A percentile compares a stretch with the other conserved stretches of the same genome.
Conservation (phyloP, 2,329 filamentous ascomycete species). For the Lecanicillium sp. region DNA sequence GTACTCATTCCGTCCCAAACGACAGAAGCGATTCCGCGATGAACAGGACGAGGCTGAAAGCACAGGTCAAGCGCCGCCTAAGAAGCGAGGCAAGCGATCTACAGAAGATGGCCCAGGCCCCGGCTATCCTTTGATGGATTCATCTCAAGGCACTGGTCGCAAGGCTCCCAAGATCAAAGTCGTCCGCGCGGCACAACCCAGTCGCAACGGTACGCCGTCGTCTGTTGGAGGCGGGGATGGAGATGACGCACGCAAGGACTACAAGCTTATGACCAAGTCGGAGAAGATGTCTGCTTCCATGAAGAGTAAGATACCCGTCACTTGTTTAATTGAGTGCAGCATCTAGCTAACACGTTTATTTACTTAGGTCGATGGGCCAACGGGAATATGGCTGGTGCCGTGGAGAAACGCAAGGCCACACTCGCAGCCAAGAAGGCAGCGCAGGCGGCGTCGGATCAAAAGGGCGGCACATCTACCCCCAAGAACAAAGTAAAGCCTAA, state of each 20-base stretch:
- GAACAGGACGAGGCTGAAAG: conserved; percentile 35
- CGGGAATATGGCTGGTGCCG: conserved; percentile 51
- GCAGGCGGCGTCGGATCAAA: conserved; percentile 31
- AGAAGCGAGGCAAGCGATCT: conserved; percentile 24
- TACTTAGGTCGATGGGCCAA: conserved; percentile 48
- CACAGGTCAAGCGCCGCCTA: conserved; percentile 25
- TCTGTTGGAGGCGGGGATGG: conserved; percentile 20
- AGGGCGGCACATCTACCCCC: conserved; percentile 26
- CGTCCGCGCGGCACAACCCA: conserved; percentile 18
- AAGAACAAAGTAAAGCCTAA: conserved; percentile 29
- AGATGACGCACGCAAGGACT: conserved; percentile 42
- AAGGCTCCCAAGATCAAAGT: conserved; percentile 32
- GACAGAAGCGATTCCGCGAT: conserved; percentile 44
- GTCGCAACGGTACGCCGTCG: conserved; percentile 22
- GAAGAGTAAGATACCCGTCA: conserved; percentile 40
- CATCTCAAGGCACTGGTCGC: conserved; percentile 13
- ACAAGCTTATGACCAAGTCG: conserved; percentile 54
- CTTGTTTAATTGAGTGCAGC: conserved; percentile 6
- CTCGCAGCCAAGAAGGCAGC: conserved; percentile 50
- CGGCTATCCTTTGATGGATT: background rate
- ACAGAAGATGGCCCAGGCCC: conserved; percentile 3
- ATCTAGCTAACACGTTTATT: background rate
- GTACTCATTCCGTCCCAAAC: conserved; percentile 46
- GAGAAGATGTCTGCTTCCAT: conserved; percentile 60
- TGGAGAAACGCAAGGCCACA: conserved; percentile 51